Base-by-base conservation (phyloP, 768 basidiomycete genomes). In the Polyporus arcularius region DNA sequence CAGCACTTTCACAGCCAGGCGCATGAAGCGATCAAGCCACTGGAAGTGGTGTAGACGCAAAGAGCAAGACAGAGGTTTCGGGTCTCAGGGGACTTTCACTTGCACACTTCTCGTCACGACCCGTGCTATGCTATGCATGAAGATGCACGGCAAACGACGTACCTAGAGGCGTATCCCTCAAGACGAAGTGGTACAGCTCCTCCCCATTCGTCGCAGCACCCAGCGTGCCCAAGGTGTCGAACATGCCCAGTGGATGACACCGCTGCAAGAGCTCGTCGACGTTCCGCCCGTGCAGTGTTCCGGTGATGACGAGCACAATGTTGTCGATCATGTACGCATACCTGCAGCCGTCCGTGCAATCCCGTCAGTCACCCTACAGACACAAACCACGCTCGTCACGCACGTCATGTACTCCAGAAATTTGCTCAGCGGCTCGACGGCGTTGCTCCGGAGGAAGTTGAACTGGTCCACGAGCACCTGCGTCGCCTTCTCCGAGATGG, bases 261-360 rank as follows among this genome's bases (percentile, higher is more conserved):
- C 97, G 87, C 67, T 96, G 94, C 40, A 99, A 78, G 4, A 99
- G 85, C 72, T 99, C 97, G 66, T 97, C 94, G 2, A 96, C 98
- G 73, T 98, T 96, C 59, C 97, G 84, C 75, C 98, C 96, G 70
- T 98, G 96, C 38, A 99, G 77, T 0, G 96, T 98, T 21, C 97
- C 97, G 15, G 97, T 96, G 63, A 98, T 99, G 70, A 99, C 83
- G 55, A 99, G 83, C 60, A 99, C 89, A 69, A 99, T 92, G 73
- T 99, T 99, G 85, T 99, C 97, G 71, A 99, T 98, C 97, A 99
- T 99, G 77, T 98, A 99, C 32, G 87, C 94, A 73, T 97, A 97
- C 47, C 95, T 97, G 74, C 61, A 53, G 48, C 54, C 30, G 31
- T 45, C 12, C 46, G 21, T 26, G 21, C 21, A 26, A 15, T 12